A percentile compares a stretch with the other conserved stretches of the same genome.
These are phyloP conservation scores for Microbotryum silenes-acaulis DNA, from an alignment of 1,284 basidiomycete genomes.

Conservation along the genomic window DNA sequence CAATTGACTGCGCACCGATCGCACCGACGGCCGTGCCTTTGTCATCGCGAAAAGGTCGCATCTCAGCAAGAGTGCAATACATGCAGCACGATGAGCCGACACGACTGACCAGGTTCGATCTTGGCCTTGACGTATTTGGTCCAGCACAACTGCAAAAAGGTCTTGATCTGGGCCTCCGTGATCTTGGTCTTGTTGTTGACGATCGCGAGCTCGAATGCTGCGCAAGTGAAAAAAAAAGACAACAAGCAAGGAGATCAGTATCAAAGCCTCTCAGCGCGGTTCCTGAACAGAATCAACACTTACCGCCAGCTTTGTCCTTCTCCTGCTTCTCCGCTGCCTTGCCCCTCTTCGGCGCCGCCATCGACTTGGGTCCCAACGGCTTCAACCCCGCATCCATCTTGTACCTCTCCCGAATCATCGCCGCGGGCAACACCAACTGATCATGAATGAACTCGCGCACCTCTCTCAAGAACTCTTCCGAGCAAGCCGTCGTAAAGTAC, in stretches of 20 bases:
- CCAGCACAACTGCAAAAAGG: slow-evolving; percentile 82
- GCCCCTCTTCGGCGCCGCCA: too few species aligned
- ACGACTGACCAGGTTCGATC: slow-evolving; percentile 73
- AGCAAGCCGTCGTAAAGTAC: slow-evolving; percentile 50
- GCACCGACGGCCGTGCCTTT: slow-evolving; percentile 92
- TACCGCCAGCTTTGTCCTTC: slow-evolving; percentile 5
- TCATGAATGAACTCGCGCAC: slow-evolving; percentile 67
- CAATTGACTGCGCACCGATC: slow-evolving; percentile 97
- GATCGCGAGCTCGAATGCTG: slow-evolving; percentile 49
- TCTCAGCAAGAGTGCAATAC: not conserved
- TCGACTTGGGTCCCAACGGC: slow-evolving; percentile 5
- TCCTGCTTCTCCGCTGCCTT: not conserved
- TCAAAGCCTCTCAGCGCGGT: too few species aligned
- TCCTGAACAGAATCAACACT: not conserved
- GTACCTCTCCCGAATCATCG: slow-evolving; percentile 59
- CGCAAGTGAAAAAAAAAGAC: not conserved
- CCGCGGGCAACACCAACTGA: slow-evolving; percentile 62
- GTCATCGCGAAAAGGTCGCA: not conserved
- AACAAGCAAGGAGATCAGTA: not conserved
- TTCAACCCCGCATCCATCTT: slow-evolving; percentile 74
- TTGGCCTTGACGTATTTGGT: slow-evolving; percentile 86
- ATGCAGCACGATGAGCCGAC: not conserved
- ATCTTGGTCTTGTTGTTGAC: slow-evolving; percentile 89
- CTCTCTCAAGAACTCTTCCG: slow-evolving; percentile 46
- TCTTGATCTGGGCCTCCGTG: slow-evolving; percentile 66